Conservation (phyloP, 1,139 yeast species). For the Candida glucosophila region DNA sequence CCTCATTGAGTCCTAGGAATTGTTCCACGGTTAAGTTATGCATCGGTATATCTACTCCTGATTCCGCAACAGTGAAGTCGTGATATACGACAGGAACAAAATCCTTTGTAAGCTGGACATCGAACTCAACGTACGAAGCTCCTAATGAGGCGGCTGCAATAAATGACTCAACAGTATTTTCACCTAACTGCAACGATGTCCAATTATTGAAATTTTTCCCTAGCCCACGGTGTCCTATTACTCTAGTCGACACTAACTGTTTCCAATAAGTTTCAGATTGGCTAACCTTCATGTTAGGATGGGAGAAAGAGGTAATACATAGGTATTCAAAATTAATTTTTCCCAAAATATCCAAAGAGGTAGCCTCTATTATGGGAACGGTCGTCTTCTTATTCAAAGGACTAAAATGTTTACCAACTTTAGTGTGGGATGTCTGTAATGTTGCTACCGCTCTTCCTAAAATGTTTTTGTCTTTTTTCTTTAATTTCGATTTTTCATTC, state of each 20-base stretch:
- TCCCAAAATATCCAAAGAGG: conserved; percentile 70
- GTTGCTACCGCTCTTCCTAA: conserved; percentile 85
- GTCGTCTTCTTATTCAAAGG: conserved; percentile 62
- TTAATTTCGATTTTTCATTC: conserved; percentile 1
- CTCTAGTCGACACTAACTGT: conserved; percentile 78
- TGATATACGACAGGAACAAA: conserved; percentile 89
- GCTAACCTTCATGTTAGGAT: conserved; percentile 58
- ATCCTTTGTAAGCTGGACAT: conserved; percentile 94
- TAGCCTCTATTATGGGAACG: conserved; percentile 70
- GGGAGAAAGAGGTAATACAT: conserved; percentile 65
- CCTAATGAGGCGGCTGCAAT: conserved; percentile 96
- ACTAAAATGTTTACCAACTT: conserved; percentile 63
- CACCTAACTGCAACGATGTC: conserved; percentile 85
- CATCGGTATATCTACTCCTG: conserved; percentile 96
- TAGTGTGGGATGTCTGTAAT: conserved; percentile 53
- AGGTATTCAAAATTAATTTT: conserved; percentile 67
- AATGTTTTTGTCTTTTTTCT: conserved; percentile 31
- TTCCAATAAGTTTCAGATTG: conserved; percentile 89
- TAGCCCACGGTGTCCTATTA: conserved; percentile 93
- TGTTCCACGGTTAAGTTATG: conserved; percentile 87
- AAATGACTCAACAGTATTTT: conserved; percentile 90
- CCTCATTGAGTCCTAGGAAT: conserved; percentile 56
- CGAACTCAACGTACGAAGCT: conserved; percentile 88
- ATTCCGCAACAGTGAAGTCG: conserved; percentile 90
- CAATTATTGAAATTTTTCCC: conserved; percentile 74